A percentile compares a stretch with the other conserved stretches of the same genome.
Conservation (phyloP, 495 filamentous ascomycete genomes). For the Evernia prunastri region DNA sequence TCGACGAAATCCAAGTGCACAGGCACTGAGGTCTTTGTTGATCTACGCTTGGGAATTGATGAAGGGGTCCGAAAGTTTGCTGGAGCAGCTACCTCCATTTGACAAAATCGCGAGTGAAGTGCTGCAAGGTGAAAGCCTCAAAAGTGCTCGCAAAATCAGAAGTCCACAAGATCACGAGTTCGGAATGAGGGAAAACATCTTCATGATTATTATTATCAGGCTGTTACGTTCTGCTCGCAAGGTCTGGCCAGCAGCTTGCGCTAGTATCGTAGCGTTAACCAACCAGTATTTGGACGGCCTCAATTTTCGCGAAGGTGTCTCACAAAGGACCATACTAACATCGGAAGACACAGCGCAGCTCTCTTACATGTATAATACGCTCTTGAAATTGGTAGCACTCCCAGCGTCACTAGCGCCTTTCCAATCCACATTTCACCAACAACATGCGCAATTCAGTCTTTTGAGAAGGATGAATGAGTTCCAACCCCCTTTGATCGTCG, state of each 20-base stretch:
- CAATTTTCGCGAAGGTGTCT: constrained; percentile 10
- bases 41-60: constrained; percentile 19
- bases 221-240: constrained; percentile 53
- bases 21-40: constrained; percentile 33
- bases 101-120: constrained; percentile 5
- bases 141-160: not conserved
- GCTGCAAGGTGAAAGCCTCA: constrained; percentile 6
- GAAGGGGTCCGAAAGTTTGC: not conserved
- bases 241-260: constrained; percentile 51
- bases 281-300: constrained; percentile 24
- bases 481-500: constrained; percentile 50
- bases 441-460: constrained; percentile 58
- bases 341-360: constrained; percentile 20
- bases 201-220: constrained; percentile 41
- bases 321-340: not conserved
- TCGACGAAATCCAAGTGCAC: constrained; percentile 35
- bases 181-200: constrained; percentile 24
- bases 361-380: constrained; percentile 42
- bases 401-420: constrained; percentile 46
- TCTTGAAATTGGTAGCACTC: constrained; percentile 50
- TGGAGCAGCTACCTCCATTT: constrained; percentile 2
- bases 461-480: constrained; percentile 55
- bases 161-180: not conserved
- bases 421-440: constrained; percentile 41
- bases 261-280: constrained; percentile 37